A percentile compares a stretch with the other conserved stretches of the same genome.
Conservation (phyloP, 2,329 filamentous ascomycete species). For the Ceratocystis eucalypticola region DNA sequence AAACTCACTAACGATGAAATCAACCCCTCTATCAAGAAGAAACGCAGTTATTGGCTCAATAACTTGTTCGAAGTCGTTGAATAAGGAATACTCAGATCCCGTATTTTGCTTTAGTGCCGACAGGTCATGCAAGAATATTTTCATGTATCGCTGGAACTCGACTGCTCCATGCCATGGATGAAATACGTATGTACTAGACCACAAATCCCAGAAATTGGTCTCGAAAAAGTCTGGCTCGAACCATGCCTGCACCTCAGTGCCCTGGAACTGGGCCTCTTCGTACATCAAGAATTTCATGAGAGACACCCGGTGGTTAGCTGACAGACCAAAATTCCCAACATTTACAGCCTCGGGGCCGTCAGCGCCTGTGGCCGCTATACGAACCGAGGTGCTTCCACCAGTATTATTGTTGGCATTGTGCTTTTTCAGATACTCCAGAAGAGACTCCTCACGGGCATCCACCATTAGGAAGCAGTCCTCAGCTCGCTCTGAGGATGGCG, state of each 20-base stretch:
- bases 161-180: slow-evolving; percentile 28
- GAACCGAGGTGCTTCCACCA: slow-evolving; percentile 7
- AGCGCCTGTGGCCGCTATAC: slow-evolving; percentile 7
- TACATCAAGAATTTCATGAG: slow-evolving; percentile 27
- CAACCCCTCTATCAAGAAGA: slow-evolving; percentile 25
- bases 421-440: slow-evolving; percentile 17
- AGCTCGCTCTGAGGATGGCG: not conserved
- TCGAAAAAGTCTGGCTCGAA: slow-evolving; percentile 25
- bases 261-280: slow-evolving; percentile 23
- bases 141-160: slow-evolving; percentile 27
- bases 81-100: slow-evolving; percentile 25
- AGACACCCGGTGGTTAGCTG: slow-evolving; percentile 15
- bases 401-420: slow-evolving; percentile 5
- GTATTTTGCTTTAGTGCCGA: slow-evolving; percentile 26
- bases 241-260: slow-evolving; percentile 23
- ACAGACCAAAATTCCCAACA: slow-evolving; percentile 16
- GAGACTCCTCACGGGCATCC: slow-evolving; percentile 1
- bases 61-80: slow-evolving; percentile 27
- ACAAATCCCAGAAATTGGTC: slow-evolving; percentile 29
- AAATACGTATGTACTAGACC: slow-evolving; percentile 28
- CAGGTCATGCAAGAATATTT: slow-evolving; percentile 26
- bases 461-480: not conserved
- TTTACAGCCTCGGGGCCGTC: slow-evolving; percentile 14
- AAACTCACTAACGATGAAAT: slow-evolving; percentile 21
- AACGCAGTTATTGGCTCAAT: slow-evolving; percentile 26